Evolutionary conservation across 345 rosid genomes (phyloP).

Genomic region (Erodium maritimum): DNA sequence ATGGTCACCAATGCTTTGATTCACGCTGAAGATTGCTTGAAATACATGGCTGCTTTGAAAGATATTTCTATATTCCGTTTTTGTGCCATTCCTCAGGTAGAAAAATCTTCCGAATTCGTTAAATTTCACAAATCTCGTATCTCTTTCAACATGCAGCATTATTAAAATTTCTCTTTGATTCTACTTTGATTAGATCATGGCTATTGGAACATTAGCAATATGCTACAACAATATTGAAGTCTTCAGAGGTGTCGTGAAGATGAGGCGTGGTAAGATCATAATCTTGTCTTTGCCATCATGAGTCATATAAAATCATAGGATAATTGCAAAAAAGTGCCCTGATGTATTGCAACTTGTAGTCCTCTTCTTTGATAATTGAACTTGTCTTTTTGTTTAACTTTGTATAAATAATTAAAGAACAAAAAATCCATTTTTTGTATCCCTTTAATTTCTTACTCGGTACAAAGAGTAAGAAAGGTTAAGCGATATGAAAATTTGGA

Average conservation of each 20-base stretch:
- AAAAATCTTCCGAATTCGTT: background rate
- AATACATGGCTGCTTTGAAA: conserved; percentile 20
- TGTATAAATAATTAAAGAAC: too few species aligned
- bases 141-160: background rate
- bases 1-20: conserved; percentile 28
- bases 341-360: too few species aligned
- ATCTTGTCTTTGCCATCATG: background rate
- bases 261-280: conserved; percentile 83
- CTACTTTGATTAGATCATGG: conserved; percentile 61
- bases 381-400: too few species aligned
- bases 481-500: too few species aligned
- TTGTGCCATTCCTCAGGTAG: conserved; percentile 27
- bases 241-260: conserved; percentile 86
- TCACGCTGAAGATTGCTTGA: conserved; percentile 23
- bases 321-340: too few species aligned
- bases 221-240: conserved; percentile 87
- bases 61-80: conserved; percentile 27
- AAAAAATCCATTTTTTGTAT: too few species aligned
- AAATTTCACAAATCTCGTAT: background rate
- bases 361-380: too few species aligned
- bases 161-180: too few species aligned
- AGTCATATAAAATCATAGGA: too few species aligned
- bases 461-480: too few species aligned
- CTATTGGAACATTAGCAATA: conserved; percentile 84
- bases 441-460: too few species aligned